These are phyloP conservation scores for Agastache rugosa DNA, from an alignment of 257 asterid genomes.

Conservation along the genomic window DNA sequence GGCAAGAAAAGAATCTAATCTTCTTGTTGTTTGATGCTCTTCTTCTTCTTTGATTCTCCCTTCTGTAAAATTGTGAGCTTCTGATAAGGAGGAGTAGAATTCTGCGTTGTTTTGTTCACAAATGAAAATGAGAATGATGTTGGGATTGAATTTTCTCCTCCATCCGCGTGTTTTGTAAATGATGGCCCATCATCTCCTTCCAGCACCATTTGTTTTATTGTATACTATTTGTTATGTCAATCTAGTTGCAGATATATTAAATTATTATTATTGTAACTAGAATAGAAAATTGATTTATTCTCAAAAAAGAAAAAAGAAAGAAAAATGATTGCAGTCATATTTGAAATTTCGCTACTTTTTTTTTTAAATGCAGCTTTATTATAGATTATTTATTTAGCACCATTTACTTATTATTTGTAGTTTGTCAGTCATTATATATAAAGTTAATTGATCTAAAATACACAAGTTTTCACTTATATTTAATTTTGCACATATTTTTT, in stretches of 20 bases:
- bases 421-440: too few species aligned
- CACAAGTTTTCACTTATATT: too few species aligned
- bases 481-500: too few species aligned
- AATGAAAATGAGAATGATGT: conserved; percentile 9
- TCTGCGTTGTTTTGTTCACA: conserved; percentile 2
- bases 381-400: too few species aligned
- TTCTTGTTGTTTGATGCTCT: conserved; percentile 10
- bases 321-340: too few species aligned
- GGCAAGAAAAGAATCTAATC: background rate
- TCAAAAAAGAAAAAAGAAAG: too few species aligned
- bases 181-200: conserved; percentile 42
- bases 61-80: background rate
- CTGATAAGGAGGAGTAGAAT: conserved; percentile 3
- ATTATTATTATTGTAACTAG: background rate
- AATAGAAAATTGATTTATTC: background rate
- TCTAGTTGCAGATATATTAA: background rate
- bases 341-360: conserved; percentile 9
- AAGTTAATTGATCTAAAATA: too few species aligned
- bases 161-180: conserved; percentile 16
- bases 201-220: conserved; percentile 20
- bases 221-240: conserved; percentile 21
- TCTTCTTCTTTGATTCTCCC: background rate
- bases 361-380: background rate
- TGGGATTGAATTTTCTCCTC: conserved; percentile 31
- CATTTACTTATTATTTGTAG: too few species aligned